Evolutionary conservation across 2,329 filamentous ascomycete genomes (phyloP).

Genomic region (Golovinomyces cichoracearum): DNA sequence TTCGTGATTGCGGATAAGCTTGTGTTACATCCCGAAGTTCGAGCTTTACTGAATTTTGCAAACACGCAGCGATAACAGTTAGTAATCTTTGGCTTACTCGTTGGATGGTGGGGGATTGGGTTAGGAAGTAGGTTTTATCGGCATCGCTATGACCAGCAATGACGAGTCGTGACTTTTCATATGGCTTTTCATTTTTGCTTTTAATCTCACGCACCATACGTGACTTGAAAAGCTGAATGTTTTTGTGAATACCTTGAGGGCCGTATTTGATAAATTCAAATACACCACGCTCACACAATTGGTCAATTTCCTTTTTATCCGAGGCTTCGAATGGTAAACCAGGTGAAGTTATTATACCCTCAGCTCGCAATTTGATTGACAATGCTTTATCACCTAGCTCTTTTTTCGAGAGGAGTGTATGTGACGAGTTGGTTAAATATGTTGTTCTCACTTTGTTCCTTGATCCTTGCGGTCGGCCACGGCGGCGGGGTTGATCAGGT

Average conservation of each 20-base stretch:
- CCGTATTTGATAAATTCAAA: background rate
- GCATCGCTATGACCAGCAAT: background rate
- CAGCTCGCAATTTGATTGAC: background rate
- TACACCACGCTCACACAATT: background rate
- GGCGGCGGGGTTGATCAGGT: background rate
- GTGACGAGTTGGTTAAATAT: background rate
- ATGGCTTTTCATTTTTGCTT: background rate
- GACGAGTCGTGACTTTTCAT: constrained; percentile 1
- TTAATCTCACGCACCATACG: background rate
- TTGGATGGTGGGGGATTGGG: background rate
- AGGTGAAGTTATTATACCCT: constrained; percentile 1
- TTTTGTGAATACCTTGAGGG: background rate
- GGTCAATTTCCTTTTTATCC: constrained; percentile 1
- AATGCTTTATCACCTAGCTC: background rate
- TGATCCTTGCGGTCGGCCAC: constrained; percentile 1
- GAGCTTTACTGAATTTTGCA: background rate
- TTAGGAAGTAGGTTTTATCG: background rate
- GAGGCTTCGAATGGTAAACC: constrained; percentile 1
- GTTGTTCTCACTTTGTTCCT: background rate
- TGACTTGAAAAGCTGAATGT: background rate
- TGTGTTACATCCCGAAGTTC: background rate
- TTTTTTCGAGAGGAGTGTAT: background rate
- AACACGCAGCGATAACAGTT: background rate
- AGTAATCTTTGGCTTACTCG: background rate
- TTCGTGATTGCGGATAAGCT: background rate